Evolutionary conservation across 345 rosid genomes (phyloP).

Genomic region (Pseudoturritis turrita): DNA sequence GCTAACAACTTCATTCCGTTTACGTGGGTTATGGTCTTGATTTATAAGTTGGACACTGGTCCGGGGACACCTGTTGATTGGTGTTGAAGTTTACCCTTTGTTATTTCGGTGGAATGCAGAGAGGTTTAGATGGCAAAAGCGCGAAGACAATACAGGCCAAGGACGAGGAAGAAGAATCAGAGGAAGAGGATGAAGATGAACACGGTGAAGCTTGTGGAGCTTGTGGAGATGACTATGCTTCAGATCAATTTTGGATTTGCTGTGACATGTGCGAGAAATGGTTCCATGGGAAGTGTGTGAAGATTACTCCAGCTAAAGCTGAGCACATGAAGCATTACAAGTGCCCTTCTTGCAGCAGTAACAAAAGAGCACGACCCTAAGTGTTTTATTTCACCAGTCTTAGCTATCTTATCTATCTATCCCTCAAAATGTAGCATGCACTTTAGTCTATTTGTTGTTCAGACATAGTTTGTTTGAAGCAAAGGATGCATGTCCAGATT

Average conservation of each 20-base stretch:
- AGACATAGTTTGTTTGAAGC: neutral
- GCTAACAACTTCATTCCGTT: neutral
- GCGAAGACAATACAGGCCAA: slow-evolving; percentile 31
- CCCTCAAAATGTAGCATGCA: slow-evolving; percentile 6
- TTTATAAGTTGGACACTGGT: no score
- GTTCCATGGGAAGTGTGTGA: slow-evolving; percentile 86
- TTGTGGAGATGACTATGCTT: slow-evolving; percentile 68
- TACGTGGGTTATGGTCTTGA: no score
- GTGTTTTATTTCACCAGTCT: slow-evolving; percentile 2
- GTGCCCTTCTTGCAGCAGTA: slow-evolving; percentile 81
- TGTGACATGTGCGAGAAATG: slow-evolving; percentile 81
- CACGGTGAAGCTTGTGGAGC: slow-evolving; percentile 81
- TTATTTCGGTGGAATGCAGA: slow-evolving; percentile 36
- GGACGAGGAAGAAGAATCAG: slow-evolving; percentile 51
- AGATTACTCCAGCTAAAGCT: slow-evolving; percentile 81
- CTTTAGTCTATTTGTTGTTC: neutral
- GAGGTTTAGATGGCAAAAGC: slow-evolving; percentile 42
- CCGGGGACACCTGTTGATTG: neutral
- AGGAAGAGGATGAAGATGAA: slow-evolving; percentile 45
- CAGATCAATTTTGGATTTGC: slow-evolving; percentile 84
- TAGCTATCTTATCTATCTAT: neutral
- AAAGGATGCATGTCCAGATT: neutral
- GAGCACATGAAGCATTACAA: slow-evolving; percentile 85
- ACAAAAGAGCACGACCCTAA: slow-evolving; percentile 69
- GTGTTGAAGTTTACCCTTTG: neutral